Evolutionary conservation across 2,329 filamentous ascomycete genomes (phyloP), one percentile per base, ranked within the genome.

Genomic region (Penicillium hesseltinei): DNA sequence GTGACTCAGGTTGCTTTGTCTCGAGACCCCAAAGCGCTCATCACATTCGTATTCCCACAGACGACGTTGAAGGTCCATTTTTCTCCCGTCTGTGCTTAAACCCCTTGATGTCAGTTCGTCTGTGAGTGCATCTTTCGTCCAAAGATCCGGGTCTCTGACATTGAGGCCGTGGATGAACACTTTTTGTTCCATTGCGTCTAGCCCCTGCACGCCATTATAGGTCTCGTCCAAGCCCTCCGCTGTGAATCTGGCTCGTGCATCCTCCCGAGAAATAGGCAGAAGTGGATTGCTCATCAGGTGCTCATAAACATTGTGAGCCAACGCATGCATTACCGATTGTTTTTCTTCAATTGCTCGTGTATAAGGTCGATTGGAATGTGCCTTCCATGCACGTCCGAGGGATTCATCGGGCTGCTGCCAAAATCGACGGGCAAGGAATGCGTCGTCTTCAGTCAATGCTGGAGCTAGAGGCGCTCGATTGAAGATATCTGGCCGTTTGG

Each of bases 241-340:
- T 8, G 19, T 19, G 35, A 59, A 62, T 33, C 40, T 61, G 29
- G 5, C 17, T 15, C 52, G 47, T 47, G 61, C 68, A 2, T 64
- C 46, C 5, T 57, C 48, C 0, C 59, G 50, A 6, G 57, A 36
- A 4, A 62, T 15, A 3, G 71, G 69, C 17, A 67, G 21, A 5
- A 65, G 17, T 13, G 61, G 58, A 17, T 64, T 55, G 17, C 44
- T 51, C 58, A 70, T 66, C 47, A 74, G 29, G 56, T 68, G 64
- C 42, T 74, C 68, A 44, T 75, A 74, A 9, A 75, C 68, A 48
- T 72, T 71, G 27, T 57, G 46, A 17, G 61, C 68, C 8, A 73
- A 59, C 19, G 59, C 64, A 44, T 70, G 60, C 17, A 57, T 56
- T n/a, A 61, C 44, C 1, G 25, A 19, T 36, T 25, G n/a, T 9